These are phyloP conservation scores for Rhodotorula sphaerocarpa DNA, from an alignment of 768 basidiomycete species.

Conservation along the genomic window DNA sequence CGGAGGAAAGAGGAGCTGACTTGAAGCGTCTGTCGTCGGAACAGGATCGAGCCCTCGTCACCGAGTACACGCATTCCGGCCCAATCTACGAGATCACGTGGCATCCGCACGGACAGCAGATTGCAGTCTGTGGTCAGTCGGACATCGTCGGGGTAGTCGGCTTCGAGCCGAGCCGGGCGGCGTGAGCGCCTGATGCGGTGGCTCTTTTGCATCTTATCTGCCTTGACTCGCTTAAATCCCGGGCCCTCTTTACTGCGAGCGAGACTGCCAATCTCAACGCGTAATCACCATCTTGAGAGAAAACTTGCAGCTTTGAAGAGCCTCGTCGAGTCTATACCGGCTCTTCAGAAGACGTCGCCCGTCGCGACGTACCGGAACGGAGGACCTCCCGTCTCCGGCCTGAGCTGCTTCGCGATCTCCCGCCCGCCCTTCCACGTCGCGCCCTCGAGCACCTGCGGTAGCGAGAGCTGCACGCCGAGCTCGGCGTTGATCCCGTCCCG, in stretches of 20 bases:
- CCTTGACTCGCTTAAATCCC: no score
- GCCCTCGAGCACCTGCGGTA: constrained; percentile 83
- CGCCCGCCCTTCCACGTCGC: constrained; percentile 88
- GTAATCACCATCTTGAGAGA: no score
- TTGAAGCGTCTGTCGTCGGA: no score
- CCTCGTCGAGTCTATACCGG: no score
- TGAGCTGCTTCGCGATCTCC: constrained; percentile 72
- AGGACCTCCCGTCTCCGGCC: constrained; percentile 49
- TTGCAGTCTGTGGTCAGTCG: constrained; percentile 34
- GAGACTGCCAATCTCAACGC: no score
- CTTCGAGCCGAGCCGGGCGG: not conserved
- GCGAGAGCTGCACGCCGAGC: constrained; percentile 55
- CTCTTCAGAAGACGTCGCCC: constrained; percentile 33
- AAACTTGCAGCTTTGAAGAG: no score
- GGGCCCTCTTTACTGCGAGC: no score
- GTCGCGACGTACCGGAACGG: constrained; percentile 34
- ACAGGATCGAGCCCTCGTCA: constrained; percentile 29
- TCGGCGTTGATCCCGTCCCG: constrained; percentile 60
- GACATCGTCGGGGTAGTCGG: constrained; percentile 32
- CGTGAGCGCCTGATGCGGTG: no score
- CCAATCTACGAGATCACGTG: constrained; percentile 37
- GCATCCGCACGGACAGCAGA: constrained; percentile 33
- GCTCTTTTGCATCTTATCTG: no score
- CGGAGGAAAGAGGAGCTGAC: no score
- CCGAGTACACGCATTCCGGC: constrained; percentile 34